Evolutionary conservation across 129 eudicot species (phyloP), one percentile per base, ranked within the genome.

Genomic region (Gnaphalium uliginosum): DNA sequence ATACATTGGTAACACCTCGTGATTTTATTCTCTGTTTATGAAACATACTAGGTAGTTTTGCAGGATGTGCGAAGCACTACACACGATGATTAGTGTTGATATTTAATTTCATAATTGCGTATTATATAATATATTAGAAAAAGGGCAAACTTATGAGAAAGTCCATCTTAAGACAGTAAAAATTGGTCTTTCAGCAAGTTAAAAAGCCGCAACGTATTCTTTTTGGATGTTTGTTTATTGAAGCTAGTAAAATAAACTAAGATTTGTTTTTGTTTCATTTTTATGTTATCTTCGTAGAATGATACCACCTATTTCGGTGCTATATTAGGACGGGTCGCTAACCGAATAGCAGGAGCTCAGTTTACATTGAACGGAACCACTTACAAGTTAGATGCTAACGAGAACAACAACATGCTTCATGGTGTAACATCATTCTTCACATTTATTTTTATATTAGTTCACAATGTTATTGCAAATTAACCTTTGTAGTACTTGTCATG

Each of bases 291-390:
- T n/a, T n/a, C 19, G 81, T 75, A 90, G 96, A 85, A 87, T 25
- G 96, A 87, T 29, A 70, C 84, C 0, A 50, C 81, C 50, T 82
- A 83, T 81, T 85, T 90, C 56, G 96, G 96, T 56, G 88, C 86
- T 14, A 73, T 88, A 37, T 90, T 87, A 54, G 96, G 96, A 33
- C 78, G 96, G 43, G 90, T 90, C 6, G 96, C 90, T 46, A 90
- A 90, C 81, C 84, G 96, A 73, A 90, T 90, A 24, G 93, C 81
- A 15, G 93, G 93, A 76, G 96, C 96, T 41, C 69, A 87, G 27
- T 90, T 90, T 60, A 81, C 84, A 23, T 76, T 87, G 64, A 84
- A 90, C 19, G 96, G 93, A 30, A 90, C 81, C 6, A 67, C 0
- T 53, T 90, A 90, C 23, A 87, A 90, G 74, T 84, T 90, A 63